Base-by-base conservation (phyloP, 2,329 filamentous ascomycete genomes). In the Periconia sp. region DNA sequence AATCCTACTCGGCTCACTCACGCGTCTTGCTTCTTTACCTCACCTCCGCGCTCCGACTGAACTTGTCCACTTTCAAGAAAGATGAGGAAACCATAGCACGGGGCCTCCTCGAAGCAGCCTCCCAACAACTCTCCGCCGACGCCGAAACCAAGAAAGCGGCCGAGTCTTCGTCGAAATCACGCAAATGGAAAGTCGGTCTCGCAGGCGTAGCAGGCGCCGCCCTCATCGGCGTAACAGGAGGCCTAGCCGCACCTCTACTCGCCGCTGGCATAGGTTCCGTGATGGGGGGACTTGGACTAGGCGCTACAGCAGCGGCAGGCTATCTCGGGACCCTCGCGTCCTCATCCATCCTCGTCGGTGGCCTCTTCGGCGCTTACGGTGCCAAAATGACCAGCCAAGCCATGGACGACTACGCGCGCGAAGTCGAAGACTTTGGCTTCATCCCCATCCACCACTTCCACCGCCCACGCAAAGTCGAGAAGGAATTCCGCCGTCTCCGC, bases 361-460 rank as follows among this genome's bases (percentile, higher is more conserved):
- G 89, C 37, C 77, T 97, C 40, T 97, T 97, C 66, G 94, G 94
- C 9, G 90, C 94, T n/a, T 96, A 95, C 68, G 90, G 90, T 42
- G 86, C 88, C 1, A 85, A 87, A 35, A 92, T 96, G 81, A 90
- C 89, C 0, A 85, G 87, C 49, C 88, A 92, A 70, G 91, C 92
- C 81, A 89, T 97, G 81, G 91, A 96, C 59, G 81, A 87, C n/a
- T 96, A 95, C 70, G 84, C 89, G 11, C 86, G 86, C 61, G 91
- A 96, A 59, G 87, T 97, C 15, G 86, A 91, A 63, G 92, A 97
- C 67, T 96, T 97, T 72, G 91, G 85, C 0, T 90, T 97, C 64
- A 75, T 96, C 11, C 90, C 91, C 0, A 79, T 96, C 15, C 70
- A 70, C 47, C 59, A 64, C 46, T 67, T 60, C 30, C 69, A 72